Evolutionary conservation across 2,329 filamentous ascomycete genomes (phyloP).

Genomic region (Phialemonium atrogriseum): DNA sequence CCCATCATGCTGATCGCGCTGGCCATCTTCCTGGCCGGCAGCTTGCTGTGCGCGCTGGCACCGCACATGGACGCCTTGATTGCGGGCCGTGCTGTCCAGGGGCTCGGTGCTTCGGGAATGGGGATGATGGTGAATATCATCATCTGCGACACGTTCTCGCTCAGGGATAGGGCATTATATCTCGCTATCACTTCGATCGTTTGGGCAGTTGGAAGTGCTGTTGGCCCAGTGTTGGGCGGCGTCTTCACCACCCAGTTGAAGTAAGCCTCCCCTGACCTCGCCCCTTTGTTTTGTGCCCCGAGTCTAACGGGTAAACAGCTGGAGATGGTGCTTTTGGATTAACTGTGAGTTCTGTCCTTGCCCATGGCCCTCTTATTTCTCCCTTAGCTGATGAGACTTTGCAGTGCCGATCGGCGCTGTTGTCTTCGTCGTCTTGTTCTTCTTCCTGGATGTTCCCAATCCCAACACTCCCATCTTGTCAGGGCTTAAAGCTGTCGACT

Average conservation of each 20-base stretch:
- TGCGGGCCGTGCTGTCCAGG: conserved; percentile 47
- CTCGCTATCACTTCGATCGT: conserved; percentile 44
- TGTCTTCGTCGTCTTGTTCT: conserved; percentile 41
- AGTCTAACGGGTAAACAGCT: conserved; percentile 19
- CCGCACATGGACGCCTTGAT: conserved; percentile 44
- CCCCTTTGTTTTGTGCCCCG: neutral
- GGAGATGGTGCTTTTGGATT: conserved; percentile 65
- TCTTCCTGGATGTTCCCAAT: conserved; percentile 61
- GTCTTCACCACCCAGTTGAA: conserved; percentile 53
- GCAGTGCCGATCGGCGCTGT: conserved; percentile 26
- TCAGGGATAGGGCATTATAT: conserved; percentile 41
- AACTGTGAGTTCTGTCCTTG: conserved; percentile 29
- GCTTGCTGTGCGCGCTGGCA: conserved; percentile 43
- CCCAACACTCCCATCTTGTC: conserved; percentile 54
- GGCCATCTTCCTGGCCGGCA: conserved; percentile 45
- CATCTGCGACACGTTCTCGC: conserved; percentile 47
- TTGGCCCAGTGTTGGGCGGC: conserved; percentile 62
- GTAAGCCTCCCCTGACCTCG: neutral
- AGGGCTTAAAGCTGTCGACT: conserved; percentile 56
- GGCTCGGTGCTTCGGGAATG: conserved; percentile 47
- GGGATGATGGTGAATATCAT: conserved; percentile 53
- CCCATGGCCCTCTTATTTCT: no score
- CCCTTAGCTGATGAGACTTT: no score
- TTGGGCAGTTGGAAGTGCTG: conserved; percentile 57
- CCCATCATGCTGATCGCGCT: conserved; percentile 42